A percentile compares a stretch with the other conserved stretches of the same genome.
Conservation (phyloP, 2,329 filamentous ascomycete genomes). For the Alternaria sp. region DNA sequence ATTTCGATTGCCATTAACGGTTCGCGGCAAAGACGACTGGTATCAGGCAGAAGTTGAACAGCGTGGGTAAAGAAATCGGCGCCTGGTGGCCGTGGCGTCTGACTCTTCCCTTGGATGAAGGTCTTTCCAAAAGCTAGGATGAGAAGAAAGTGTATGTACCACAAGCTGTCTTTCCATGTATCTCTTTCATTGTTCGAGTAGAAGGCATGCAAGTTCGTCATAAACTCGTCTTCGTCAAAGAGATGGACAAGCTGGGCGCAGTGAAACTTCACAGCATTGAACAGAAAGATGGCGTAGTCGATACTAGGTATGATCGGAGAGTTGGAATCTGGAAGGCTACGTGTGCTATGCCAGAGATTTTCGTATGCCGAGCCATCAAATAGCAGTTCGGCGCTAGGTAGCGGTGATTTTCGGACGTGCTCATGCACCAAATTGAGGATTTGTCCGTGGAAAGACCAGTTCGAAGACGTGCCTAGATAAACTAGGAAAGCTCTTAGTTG, state of each 20-base stretch:
- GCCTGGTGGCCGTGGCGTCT: slow-evolving; percentile 51
- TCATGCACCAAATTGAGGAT: slow-evolving; percentile 59
- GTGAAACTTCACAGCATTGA: slow-evolving; percentile 64
- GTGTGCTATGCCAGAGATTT: slow-evolving; percentile 57
- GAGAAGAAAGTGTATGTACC: slow-evolving; percentile 62
- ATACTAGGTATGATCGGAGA: slow-evolving; percentile 55
- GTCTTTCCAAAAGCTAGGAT: slow-evolving; percentile 64
- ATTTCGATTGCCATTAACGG: slow-evolving; percentile 58
- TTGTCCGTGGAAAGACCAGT: slow-evolving; percentile 61
- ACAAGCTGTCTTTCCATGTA: slow-evolving; percentile 46
- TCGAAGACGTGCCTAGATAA: slow-evolving; percentile 63
- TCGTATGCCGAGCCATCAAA: slow-evolving; percentile 62
- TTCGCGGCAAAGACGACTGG: slow-evolving; percentile 52
- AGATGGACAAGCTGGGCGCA: slow-evolving; percentile 62
- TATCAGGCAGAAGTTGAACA: slow-evolving; percentile 59
- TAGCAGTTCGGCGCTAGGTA: slow-evolving; percentile 53
- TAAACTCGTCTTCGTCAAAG: slow-evolving; percentile 61
- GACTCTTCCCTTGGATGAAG: slow-evolving; percentile 51
- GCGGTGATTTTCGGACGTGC: slow-evolving; percentile 51
- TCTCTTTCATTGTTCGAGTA: slow-evolving; percentile 45
- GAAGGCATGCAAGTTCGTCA: slow-evolving; percentile 52
- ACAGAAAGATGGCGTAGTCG: slow-evolving; percentile 60
- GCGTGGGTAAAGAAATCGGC: slow-evolving; percentile 69
- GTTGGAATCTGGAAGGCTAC: slow-evolving; percentile 39
- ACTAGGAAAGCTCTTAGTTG: slow-evolving; percentile 40